A percentile compares a stretch with the other conserved stretches of the same genome.
Evolutionary conservation across 257 asterid genomes (phyloP).

Genomic region (Petrea volubilis): DNA sequence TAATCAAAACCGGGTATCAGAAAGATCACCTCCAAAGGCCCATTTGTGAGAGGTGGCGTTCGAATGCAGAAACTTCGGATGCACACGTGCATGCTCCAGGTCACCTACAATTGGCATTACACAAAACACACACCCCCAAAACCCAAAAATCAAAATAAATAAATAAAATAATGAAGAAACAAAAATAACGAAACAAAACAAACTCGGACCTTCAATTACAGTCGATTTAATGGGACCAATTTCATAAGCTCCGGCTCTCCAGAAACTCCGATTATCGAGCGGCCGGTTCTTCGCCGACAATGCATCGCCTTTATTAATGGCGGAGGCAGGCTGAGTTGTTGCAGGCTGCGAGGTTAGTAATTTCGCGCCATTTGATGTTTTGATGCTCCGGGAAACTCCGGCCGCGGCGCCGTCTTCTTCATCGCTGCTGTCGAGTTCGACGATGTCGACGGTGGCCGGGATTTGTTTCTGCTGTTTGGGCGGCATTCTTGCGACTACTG

Average conservation of each 20-base stretch:
- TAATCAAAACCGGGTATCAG: not conserved
- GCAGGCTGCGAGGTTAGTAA: slow-evolving; percentile 30
- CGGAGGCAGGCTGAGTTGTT: slow-evolving; percentile 25
- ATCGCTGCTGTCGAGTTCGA: slow-evolving; percentile 79
- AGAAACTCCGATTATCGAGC: slow-evolving; percentile 74
- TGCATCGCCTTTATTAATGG: slow-evolving; percentile 15
- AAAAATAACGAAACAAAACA: not conserved
- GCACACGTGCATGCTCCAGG: slow-evolving; percentile 93
- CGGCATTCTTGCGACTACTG: slow-evolving; percentile 31
- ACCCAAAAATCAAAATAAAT: not conserved
- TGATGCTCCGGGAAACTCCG: slow-evolving; percentile 11
- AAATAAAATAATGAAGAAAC: not conserved
- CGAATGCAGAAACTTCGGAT: slow-evolving; percentile 93
- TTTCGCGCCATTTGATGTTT: slow-evolving; percentile 21
- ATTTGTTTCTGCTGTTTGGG: slow-evolving; percentile 32
- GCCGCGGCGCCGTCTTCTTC: slow-evolving; percentile 43
- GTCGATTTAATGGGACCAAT: slow-evolving; percentile 42
- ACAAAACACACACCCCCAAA: not conserved
- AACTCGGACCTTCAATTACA: slow-evolving; percentile 39
- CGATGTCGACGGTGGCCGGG: slow-evolving; percentile 46
- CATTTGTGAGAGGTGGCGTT: slow-evolving; percentile 96
- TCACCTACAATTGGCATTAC: slow-evolving; percentile 50
- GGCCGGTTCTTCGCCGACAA: slow-evolving; percentile 34
- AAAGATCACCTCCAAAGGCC: slow-evolving; percentile 86
- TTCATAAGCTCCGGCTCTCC: slow-evolving; percentile 88